Percentiles rank a stretch among this genome's conserved stretches.
These are phyloP conservation scores for Macroventuria anomochaeta DNA, from an alignment of 2,329 filamentous ascomycete genomes.

Conservation along the genomic window DNA sequence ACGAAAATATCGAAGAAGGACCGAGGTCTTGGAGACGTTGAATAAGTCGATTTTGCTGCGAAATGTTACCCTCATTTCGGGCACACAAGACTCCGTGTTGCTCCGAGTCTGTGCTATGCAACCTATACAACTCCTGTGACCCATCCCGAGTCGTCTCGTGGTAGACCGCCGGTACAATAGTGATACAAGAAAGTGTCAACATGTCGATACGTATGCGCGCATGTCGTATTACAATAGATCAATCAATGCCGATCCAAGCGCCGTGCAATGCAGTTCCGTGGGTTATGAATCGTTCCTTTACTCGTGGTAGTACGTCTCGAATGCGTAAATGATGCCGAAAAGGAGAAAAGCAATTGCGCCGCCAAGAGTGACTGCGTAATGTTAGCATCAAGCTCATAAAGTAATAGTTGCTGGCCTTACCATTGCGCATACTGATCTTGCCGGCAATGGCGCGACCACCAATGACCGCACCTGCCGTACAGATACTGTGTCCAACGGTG, in stretches of 20 bases:
- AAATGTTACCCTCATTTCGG: background rate
- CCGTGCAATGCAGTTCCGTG: constrained; percentile 30
- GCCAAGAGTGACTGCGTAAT: constrained; percentile 78
- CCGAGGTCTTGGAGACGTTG: background rate
- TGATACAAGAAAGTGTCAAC: constrained; percentile 11
- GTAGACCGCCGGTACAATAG: constrained; percentile 6
- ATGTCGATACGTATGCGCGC: constrained; percentile 5
- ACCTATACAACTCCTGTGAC: constrained; percentile 6
- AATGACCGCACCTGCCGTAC: constrained; percentile 89
- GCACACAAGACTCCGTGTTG: background rate
- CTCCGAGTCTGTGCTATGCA: background rate
- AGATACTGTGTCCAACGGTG: constrained; percentile 82
- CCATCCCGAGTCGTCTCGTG: background rate
- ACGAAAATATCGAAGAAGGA: background rate
- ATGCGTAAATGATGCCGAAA: constrained; percentile 89
- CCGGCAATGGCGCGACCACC: constrained; percentile 93
- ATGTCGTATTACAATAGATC: constrained; percentile 28
- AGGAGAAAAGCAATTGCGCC: constrained; percentile 88
- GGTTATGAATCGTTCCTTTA: constrained; percentile 27
- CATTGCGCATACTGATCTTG: constrained; percentile 91
- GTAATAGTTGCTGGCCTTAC: constrained; percentile 63
- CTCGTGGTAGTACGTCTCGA: constrained; percentile 72
- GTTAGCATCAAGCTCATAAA: constrained; percentile 31
- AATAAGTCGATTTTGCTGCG: background rate
- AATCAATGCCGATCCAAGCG: constrained; percentile 22